Percentiles rank a stretch among this genome's conserved stretches.
phyloP scores from a whole-genome alignment of 805 yeast genomes.

The Kuraishia capsulata region DNA sequence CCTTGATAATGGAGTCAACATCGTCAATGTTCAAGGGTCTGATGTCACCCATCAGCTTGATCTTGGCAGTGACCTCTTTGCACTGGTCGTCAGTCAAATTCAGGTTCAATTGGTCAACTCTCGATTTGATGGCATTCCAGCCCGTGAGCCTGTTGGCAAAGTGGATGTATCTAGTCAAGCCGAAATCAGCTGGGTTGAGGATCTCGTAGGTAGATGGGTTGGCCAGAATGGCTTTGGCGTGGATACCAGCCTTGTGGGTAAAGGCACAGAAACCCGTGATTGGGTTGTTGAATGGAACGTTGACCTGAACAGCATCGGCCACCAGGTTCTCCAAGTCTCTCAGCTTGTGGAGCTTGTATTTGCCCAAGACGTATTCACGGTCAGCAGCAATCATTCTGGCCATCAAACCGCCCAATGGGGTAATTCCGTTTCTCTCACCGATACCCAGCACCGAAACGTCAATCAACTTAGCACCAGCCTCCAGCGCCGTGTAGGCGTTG shows the following conservation, averaged over 20 bases:
- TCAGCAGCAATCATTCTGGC: slow-evolving; percentile 99
- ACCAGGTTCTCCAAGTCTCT: slow-evolving; percentile 94
- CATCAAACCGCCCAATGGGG: slow-evolving; percentile 96
- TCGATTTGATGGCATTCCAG: slow-evolving; percentile 97
- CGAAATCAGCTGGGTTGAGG: slow-evolving; percentile 89
- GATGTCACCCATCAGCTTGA: slow-evolving; percentile 90
- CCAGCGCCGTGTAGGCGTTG: slow-evolving; percentile 95
- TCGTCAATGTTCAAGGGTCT: slow-evolving; percentile 93
- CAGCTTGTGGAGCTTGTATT: slow-evolving; percentile 91
- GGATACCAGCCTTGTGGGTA: slow-evolving; percentile 99
- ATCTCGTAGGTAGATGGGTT: slow-evolving; percentile 99
- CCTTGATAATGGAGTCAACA: slow-evolving; percentile 93
- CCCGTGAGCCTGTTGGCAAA: slow-evolving; percentile 98
- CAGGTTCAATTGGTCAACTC: slow-evolving; percentile 94
- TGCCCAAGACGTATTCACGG: slow-evolving; percentile 88
- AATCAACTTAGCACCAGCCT: slow-evolving; percentile 92
- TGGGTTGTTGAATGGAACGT: slow-evolving; percentile 96
- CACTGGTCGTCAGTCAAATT: slow-evolving; percentile 84
- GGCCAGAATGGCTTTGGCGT: slow-evolving; percentile 96
- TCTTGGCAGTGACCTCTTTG: slow-evolving; percentile 90
- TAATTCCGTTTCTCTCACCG: slow-evolving; percentile 98
- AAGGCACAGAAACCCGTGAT: slow-evolving; percentile 99
- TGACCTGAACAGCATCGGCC: slow-evolving; percentile 95
- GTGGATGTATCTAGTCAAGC: slow-evolving; percentile 92
- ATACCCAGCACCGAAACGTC: slow-evolving; percentile 96